Conservation (phyloP, 2,329 filamentous ascomycete species). For the Diaporthe sp. region DNA sequence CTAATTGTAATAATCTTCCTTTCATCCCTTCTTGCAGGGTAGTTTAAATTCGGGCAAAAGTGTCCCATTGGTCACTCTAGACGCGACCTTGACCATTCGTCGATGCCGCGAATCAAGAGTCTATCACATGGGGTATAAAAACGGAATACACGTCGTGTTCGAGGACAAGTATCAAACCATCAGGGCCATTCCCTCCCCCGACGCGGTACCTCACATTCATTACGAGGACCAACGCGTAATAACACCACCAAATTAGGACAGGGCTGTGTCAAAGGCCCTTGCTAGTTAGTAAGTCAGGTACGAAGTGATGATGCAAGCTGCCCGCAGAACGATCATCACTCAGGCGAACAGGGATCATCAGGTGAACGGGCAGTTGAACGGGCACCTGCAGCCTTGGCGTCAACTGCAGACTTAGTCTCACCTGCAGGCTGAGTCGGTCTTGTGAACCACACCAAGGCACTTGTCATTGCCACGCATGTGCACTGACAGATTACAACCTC, state of each 20-base stretch:
- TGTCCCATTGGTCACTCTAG: background rate
- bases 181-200: background rate
- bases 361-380: background rate
- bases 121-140: background rate
- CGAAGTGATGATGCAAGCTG: background rate
- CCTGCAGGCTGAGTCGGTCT: background rate
- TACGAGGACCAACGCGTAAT: background rate
- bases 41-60: background rate
- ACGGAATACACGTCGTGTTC: background rate
- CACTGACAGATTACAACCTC: slow-evolving; percentile 6
- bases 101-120: background rate
- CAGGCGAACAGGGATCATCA: background rate
- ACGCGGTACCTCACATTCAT: background rate
- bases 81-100: background rate
- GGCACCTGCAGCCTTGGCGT: background rate
- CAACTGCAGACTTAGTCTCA: background rate
- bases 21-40: background rate
- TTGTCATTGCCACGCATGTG: background rate
- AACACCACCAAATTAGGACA: background rate
- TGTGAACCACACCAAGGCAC: background rate
- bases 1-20: background rate
- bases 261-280: background rate
- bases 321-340: background rate
- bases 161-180: background rate
- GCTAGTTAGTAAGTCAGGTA: background rate